Conservation (phyloP, 2,329 filamentous ascomycete species). For the Calonectria leucothoes region DNA sequence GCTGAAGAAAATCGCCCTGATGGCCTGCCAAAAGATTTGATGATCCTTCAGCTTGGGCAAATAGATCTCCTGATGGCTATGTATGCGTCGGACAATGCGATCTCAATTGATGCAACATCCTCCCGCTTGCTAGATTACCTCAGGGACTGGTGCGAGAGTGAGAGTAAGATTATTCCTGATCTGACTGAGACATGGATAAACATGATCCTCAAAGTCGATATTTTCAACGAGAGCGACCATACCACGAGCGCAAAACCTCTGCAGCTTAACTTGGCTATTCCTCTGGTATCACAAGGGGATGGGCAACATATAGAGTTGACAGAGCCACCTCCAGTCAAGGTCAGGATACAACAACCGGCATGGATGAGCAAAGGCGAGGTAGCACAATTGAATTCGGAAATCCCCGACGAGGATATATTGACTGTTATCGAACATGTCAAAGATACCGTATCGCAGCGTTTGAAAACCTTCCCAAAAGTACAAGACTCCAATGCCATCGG, state of each 20-base stretch:
- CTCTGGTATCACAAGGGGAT: slow-evolving; percentile 37
- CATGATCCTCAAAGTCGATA: slow-evolving; percentile 41
- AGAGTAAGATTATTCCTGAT: slow-evolving; percentile 6
- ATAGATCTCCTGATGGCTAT: slow-evolving; percentile 65
- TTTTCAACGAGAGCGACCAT: slow-evolving; percentile 26
- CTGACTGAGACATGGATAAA: slow-evolving; percentile 27
- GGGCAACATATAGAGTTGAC: slow-evolving; percentile 15
- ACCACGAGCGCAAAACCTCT: slow-evolving; percentile 27
- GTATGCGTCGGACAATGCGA: slow-evolving; percentile 56
- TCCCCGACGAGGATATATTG: slow-evolving; percentile 59
- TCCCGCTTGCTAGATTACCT: slow-evolving; percentile 29
- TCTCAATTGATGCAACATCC: slow-evolving; percentile 42
- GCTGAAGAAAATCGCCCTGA: background rate
- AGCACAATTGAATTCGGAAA: slow-evolving; percentile 48
- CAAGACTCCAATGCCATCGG: background rate
- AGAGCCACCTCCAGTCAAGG: slow-evolving; percentile 55
- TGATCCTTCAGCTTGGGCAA: slow-evolving; percentile 60
- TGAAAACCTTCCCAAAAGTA: slow-evolving; percentile 35
- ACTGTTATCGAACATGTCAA: slow-evolving; percentile 58
- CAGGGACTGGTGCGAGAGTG: slow-evolving; percentile 37
- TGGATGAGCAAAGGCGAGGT: slow-evolving; percentile 65
- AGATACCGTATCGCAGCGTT: slow-evolving; percentile 47
- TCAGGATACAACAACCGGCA: slow-evolving; percentile 59
- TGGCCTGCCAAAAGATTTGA: slow-evolving; percentile 53
- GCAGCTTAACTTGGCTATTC: slow-evolving; percentile 50